phyloP scores from a whole-genome alignment of 225 moss, liverwort and hornwort species.

The Physcomitrium patens region DNA sequence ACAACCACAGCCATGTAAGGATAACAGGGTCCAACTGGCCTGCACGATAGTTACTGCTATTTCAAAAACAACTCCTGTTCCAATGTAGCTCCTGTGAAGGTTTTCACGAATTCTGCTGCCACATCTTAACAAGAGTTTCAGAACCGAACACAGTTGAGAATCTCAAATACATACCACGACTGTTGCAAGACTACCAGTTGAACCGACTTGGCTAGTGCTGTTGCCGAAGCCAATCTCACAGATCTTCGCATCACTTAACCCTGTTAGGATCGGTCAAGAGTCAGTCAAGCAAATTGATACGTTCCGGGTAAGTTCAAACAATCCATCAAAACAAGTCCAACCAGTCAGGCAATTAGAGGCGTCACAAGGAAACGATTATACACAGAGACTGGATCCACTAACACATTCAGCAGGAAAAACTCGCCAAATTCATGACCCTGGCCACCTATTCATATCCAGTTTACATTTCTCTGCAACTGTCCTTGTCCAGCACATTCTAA shows the following conservation, averaged over 20 bases:
- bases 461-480: background rate
- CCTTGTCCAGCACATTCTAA: background rate
- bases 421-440: background rate
- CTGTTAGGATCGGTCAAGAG: conserved; percentile 38
- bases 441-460: conserved; percentile 4
- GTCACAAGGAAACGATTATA: background rate
- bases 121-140: background rate
- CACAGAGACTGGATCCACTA: background rate
- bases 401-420: background rate
- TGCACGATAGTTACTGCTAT: conserved; percentile 1
- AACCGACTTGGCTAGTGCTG: conserved; percentile 38
- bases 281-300: conserved; percentile 10
- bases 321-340: conserved; percentile 19
- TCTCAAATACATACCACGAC: conserved; percentile 44
- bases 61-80: background rate
- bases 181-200: conserved; percentile 54
- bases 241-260: conserved; percentile 65
- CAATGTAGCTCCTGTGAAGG: background rate
- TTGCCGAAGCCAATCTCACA: conserved; percentile 85
- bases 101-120: background rate
- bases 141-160: background rate
- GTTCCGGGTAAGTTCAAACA: background rate
- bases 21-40: conserved; percentile 2
- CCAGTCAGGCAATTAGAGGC: background rate
- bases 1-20: background rate